Conservation (phyloP, 306 rosid genomes). For the Hylodesmum podocarpum region DNA sequence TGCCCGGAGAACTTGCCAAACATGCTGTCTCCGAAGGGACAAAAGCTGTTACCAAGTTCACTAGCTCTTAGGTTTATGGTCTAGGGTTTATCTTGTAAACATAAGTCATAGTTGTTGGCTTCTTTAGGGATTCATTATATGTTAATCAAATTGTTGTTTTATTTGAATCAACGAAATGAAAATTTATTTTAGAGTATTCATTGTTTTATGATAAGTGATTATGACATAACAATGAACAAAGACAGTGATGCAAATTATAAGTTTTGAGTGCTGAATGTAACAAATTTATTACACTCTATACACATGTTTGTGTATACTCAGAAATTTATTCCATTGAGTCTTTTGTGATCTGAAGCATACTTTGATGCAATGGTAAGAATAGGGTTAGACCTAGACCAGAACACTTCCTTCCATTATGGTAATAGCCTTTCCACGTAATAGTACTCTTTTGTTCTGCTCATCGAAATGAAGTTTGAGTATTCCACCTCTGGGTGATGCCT, state of each 20-base stretch:
- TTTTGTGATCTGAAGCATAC: not conserved
- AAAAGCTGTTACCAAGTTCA: constrained; percentile 62
- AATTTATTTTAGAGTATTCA: too few relatives aligned
- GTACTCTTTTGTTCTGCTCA: not conserved
- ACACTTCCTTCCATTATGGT: not conserved
- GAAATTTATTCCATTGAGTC: not conserved
- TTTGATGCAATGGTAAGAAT: not conserved
- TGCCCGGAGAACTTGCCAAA: constrained; percentile 63
- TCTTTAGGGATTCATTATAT: not conserved
- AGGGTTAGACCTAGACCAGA: not conserved
- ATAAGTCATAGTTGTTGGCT: too few relatives aligned
- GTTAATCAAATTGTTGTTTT: not conserved
- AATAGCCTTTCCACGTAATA: not conserved
- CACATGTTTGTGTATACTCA: not conserved
- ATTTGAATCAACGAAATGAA: not conserved
- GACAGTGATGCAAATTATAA: too few relatives aligned
- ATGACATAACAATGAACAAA: too few relatives aligned
- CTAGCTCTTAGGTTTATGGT: constrained; percentile 37
- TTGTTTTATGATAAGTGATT: too few relatives aligned
- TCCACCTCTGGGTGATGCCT: constrained; percentile 9
- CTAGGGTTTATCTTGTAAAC: not conserved
- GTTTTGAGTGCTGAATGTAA: too few relatives aligned
- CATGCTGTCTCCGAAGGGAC: constrained; percentile 73
- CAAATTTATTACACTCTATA: not conserved
- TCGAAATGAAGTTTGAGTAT: not conserved